Evolutionary conservation across 805 yeast species (phyloP).

Genomic region (Yamadazyma akitaensis): DNA sequence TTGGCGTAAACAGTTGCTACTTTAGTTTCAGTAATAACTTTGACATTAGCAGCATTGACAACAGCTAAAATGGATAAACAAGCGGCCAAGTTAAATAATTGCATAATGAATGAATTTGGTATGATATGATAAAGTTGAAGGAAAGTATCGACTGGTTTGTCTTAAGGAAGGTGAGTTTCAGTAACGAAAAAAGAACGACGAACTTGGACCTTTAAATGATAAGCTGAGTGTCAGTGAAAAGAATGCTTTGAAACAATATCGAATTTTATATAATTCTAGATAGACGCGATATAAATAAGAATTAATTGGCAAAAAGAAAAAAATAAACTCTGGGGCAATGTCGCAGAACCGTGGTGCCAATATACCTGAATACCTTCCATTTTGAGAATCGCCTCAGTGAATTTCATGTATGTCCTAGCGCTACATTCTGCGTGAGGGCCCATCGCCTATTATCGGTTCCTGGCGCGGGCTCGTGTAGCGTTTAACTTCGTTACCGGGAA

Average conservation of each 20-base stretch:
- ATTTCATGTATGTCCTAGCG: not conserved
- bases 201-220: slow-evolving; percentile 2
- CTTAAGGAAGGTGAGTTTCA: slow-evolving; percentile 1
- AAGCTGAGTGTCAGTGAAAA: not conserved
- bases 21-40: slow-evolving; percentile 10
- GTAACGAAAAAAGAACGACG: not conserved
- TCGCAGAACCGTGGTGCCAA: not conserved
- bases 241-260: slow-evolving; percentile 4
- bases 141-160: not conserved
- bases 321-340: not conserved
- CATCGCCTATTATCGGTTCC: slow-evolving; percentile 1
- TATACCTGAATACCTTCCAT: too few relatives aligned
- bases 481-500: too few relatives aligned
- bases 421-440: not conserved
- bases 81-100: slow-evolving; percentile 19
- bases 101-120: slow-evolving; percentile 16
- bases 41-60: slow-evolving; percentile 10
- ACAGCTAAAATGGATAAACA: slow-evolving; percentile 14
- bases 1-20: slow-evolving; percentile 15
- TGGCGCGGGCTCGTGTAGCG: not conserved
- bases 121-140: slow-evolving; percentile 5
- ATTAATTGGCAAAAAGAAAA: not conserved
- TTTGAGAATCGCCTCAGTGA: not conserved
- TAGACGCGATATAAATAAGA: slow-evolving; percentile 3
- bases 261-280: not conserved